Evolutionary conservation across 352 stramenopile genomes (phyloP).

Genomic region (Phytophthora pini): DNA sequence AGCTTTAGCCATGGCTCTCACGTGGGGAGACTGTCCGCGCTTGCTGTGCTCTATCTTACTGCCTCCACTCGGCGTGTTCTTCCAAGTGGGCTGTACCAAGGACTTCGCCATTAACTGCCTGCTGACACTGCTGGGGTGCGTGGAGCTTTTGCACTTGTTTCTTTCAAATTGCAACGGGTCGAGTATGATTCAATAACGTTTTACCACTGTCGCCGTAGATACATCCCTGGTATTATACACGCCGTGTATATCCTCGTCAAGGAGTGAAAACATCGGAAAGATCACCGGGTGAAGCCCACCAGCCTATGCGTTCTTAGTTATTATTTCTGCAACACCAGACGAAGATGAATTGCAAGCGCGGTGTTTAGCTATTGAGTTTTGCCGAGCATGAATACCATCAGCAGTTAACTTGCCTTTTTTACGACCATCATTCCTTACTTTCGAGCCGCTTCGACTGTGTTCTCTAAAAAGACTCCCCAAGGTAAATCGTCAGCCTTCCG

Average conservation of each 20-base stretch:
- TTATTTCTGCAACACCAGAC: not conserved
- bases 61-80: constrained; percentile 56
- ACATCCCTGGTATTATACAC: constrained; percentile 64
- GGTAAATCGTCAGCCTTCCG: too few relatives aligned
- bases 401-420: not conserved
- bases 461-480: not conserved
- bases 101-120: constrained; percentile 69
- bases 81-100: constrained; percentile 61
- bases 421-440: not conserved
- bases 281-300: not conserved
- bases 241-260: constrained; percentile 61
- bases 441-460: constrained; percentile 20
- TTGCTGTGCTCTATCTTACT: constrained; percentile 53
- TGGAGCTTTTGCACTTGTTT: constrained; percentile 8
- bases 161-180: not conserved
- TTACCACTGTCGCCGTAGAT: constrained; percentile 27
- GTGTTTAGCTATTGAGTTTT: not conserved
- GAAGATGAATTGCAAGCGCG: not conserved
- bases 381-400: not conserved
- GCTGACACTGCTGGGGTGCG: constrained; percentile 61
- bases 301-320: not conserved
- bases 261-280: constrained; percentile 34
- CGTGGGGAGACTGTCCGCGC: constrained; percentile 50
- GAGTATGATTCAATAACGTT: not conserved
- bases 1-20: constrained; percentile 49